Conservation (phyloP, 1,139 yeast genomes). For the Debaryomyces psychrophilus region DNA sequence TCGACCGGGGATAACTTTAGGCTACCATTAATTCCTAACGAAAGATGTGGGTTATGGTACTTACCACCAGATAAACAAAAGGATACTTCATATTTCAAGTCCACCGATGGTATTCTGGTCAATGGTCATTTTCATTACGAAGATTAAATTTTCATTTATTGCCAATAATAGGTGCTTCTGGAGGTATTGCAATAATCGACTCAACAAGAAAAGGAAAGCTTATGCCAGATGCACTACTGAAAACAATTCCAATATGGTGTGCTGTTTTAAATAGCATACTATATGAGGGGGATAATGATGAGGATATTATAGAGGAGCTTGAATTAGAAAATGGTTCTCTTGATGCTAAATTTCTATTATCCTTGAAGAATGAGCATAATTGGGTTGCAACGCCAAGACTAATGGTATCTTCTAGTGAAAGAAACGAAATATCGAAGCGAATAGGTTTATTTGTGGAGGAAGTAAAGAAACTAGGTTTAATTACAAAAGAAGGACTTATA, state of each 20-base stretch:
- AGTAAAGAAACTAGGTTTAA: conserved; percentile 42
- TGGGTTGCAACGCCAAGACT: conserved; percentile 54
- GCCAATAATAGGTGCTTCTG: conserved; percentile 40
- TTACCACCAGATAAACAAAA: conserved; percentile 44
- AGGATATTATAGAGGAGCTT: conserved; percentile 14
- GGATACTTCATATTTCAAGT: conserved; percentile 74
- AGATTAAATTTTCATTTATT: conserved; percentile 74
- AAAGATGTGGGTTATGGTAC: conserved; percentile 90
- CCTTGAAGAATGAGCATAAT: conserved; percentile 17
- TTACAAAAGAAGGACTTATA: conserved; percentile 34
- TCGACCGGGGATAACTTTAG: conserved; percentile 16
- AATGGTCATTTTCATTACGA: conserved; percentile 77
- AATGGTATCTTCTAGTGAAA: conserved; percentile 63
- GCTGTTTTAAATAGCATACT: conserved; percentile 67
- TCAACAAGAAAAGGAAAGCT: conserved; percentile 83
- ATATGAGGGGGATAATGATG: conserved; percentile 32
- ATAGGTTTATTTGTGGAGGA: conserved; percentile 55
- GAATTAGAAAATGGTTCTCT: conserved; percentile 20
- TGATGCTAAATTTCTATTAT: conserved; percentile 17
- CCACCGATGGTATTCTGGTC: conserved; percentile 83
- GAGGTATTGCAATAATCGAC: conserved; percentile 70
- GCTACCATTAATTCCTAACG: conserved; percentile 66
- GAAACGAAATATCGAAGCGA: conserved; percentile 48
- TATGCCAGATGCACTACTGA: conserved; percentile 85
- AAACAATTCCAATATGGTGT: conserved; percentile 91